phyloP scores from a whole-genome alignment of 768 basidiomycete genomes.

The Hericium coralloides region DNA sequence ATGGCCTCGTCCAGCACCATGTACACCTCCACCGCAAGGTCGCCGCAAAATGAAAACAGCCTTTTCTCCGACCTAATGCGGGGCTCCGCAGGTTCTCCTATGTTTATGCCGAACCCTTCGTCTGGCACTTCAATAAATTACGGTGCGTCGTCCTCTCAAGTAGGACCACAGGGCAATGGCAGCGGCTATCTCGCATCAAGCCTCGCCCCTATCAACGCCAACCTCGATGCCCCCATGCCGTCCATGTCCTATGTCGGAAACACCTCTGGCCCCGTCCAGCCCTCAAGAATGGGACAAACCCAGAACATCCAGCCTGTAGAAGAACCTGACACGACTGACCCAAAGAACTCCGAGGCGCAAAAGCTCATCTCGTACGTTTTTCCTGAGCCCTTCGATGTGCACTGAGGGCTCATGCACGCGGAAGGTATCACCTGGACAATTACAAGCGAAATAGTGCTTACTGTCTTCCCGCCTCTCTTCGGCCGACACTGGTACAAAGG shows the following conservation, averaged over 20 bases:
- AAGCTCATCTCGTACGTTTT: slow-evolving; percentile 66
- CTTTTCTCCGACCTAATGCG: slow-evolving; percentile 33
- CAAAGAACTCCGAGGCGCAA: slow-evolving; percentile 69
- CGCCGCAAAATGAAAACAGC: slow-evolving; percentile 36
- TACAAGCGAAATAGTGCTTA: slow-evolving; percentile 80
- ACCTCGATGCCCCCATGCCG: slow-evolving; percentile 44
- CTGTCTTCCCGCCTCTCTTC: slow-evolving; percentile 78
- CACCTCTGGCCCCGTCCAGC: slow-evolving; percentile 15
- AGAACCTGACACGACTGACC: slow-evolving; percentile 56
- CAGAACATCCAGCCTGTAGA: slow-evolving; percentile 5
- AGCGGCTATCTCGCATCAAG: slow-evolving; percentile 33
- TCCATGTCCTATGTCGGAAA: slow-evolving; percentile 36
- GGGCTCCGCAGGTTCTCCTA: slow-evolving; percentile 39
- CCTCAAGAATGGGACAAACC: slow-evolving; percentile 11
- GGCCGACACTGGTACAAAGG: slow-evolving; percentile 85
- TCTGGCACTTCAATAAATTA: slow-evolving; percentile 27
- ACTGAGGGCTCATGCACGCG: background rate
- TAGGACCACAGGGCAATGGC: slow-evolving; percentile 1
- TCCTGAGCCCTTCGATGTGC: background rate
- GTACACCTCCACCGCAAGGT: slow-evolving; percentile 32
- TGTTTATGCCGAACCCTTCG: slow-evolving; percentile 38
- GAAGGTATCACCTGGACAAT: slow-evolving; percentile 86
- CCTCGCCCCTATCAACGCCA: slow-evolving; percentile 48
- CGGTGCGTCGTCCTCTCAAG: slow-evolving; percentile 14
- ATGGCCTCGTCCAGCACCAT: slow-evolving; percentile 28